Base-by-base conservation (phyloP, 2,329 filamentous ascomycete species). In the Ceratocystis alfenasii region DNA sequence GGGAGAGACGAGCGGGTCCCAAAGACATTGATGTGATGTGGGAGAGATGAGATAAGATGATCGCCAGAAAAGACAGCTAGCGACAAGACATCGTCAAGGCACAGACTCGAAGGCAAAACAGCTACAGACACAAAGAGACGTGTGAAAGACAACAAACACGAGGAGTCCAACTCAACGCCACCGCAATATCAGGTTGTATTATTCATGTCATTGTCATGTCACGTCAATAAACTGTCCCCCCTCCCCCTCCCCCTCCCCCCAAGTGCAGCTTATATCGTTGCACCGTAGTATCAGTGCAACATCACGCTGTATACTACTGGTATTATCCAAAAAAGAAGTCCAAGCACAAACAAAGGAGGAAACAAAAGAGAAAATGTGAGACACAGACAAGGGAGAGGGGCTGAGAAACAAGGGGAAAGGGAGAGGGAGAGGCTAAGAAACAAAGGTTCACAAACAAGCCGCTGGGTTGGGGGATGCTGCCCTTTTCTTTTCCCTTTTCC, bases 201-300 rank as follows among this genome's bases (percentile, higher is more conserved):
- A 33, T 59, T 59, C 53, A 59, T 59, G 53, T 33, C 53, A 59
- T 33, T 57, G 25, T 33, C 53, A 59, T 59, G 53, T 30, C 53
- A 30, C 33, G 53, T 59, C 53, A 59, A 59, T 59, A 59, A 7
- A 25, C 48, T 53, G 10, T 36, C 7, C 33, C 33, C 30, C 30
- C 30, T 33, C 33, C n/a, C 22, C 22, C 22, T 22, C 22, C 10
- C 36, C 36, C 36, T 41, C 36, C 36, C 10, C 48, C 48, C 20
- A 3, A 4, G 48, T 25, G 12, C 48, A 53, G 48, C 15, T 10
- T 53, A 53, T 12, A 53, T 53, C 8, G 48, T 25, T 53, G 48
- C 12, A 53, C 48, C 12, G 48, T 53, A 53, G 48, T 53, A 53
- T 20, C 48, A 25, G 48, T 53, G 25, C 48, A 53, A 53, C 48